These are phyloP conservation scores for Malassezia sympodialis DNA, from an alignment of 1,284 basidiomycete species.

Conservation along the genomic window DNA sequence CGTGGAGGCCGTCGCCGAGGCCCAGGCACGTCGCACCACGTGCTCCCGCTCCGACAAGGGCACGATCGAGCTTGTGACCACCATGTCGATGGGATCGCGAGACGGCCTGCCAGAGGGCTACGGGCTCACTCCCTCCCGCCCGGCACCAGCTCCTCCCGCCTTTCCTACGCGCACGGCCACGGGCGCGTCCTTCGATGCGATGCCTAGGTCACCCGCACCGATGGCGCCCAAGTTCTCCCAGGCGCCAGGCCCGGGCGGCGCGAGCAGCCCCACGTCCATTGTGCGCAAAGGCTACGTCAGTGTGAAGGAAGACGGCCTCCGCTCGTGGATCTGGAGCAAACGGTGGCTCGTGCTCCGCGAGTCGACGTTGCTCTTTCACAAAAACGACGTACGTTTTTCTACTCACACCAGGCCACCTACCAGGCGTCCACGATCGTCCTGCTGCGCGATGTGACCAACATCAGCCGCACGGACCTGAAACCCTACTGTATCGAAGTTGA, in stretches of 20 bases:
- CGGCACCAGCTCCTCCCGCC: conserved; percentile 10
- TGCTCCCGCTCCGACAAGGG: neutral
- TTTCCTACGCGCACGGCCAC: neutral
- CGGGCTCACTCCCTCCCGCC: conserved; percentile 9
- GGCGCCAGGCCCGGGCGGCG: neutral
- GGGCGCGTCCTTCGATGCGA: neutral
- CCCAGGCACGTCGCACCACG: neutral
- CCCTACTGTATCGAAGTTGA: conserved; percentile 72
- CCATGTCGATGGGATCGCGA: conserved; percentile 3
- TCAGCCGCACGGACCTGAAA: conserved; percentile 82
- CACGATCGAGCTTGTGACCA: neutral
- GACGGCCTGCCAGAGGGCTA: conserved; percentile 5
- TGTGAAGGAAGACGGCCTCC: conserved; percentile 47
- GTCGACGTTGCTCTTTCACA: conserved; percentile 70
- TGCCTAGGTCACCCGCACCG: neutral
- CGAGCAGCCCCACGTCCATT: conserved; percentile 14
- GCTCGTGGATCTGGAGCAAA: conserved; percentile 83
- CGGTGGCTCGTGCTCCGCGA: conserved; percentile 82
- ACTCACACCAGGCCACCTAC: conserved; percentile 54
- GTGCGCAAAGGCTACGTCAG: conserved; percentile 45
- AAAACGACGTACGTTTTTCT: conserved; percentile 65
- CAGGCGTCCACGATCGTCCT: conserved; percentile 59
- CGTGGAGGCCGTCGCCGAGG: neutral
- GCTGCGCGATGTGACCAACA: conserved; percentile 69
- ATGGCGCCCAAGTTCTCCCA: neutral